Base-by-base conservation (phyloP, 2,329 filamentous ascomycete species). In the Phaeosphaeria sp. region DNA sequence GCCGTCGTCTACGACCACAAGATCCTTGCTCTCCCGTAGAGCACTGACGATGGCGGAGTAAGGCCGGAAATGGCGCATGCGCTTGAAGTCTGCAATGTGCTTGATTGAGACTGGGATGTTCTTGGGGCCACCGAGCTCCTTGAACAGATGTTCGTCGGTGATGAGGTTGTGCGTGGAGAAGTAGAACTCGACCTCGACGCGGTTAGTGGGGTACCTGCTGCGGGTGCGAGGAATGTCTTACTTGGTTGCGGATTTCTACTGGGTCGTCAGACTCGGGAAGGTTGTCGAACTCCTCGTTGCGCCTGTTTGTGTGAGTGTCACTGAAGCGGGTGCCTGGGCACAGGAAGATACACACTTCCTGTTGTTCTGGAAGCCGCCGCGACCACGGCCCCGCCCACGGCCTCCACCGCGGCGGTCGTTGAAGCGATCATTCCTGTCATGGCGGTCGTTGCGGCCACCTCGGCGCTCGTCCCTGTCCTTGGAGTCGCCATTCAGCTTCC, bases 41-140 rank as follows among this genome's bases (percentile, higher is more conserved):
- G 95, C 94, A 52, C 88, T 87, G 59, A 97, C 89, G 44, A 99
- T 86, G 55, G 90, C 89, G 55, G 86, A 88, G 81, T 93, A 93
- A 43, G 92, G 92, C 80, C 95, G 89, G 86, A 98, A 99, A 71
- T 89, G 90, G 66, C 88, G 90, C 96, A 99, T 99, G 77, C 96
- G 93, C 81, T 93, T 94, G 85, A 99, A 99, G 51, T 82, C 88
- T 83, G 89, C 87, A 65, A 99, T 87, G 60, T 89, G 85, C 72
- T 89, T 88, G 66, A 99, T 83, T 21, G 89, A 82, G 39, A 99
- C 89, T 44, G 93, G 85, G 77, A 90, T 90, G 83, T 97, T 97
- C 71, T 90, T 85, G 64, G 86, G 83, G 56, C 94, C 94, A 41
- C 89, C 90, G 54, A 92, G 90, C 71, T 89, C 84, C 63, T 87